phyloP scores from a whole-genome alignment of 1,284 basidiomycete species.

The Agaricales sp. region DNA sequence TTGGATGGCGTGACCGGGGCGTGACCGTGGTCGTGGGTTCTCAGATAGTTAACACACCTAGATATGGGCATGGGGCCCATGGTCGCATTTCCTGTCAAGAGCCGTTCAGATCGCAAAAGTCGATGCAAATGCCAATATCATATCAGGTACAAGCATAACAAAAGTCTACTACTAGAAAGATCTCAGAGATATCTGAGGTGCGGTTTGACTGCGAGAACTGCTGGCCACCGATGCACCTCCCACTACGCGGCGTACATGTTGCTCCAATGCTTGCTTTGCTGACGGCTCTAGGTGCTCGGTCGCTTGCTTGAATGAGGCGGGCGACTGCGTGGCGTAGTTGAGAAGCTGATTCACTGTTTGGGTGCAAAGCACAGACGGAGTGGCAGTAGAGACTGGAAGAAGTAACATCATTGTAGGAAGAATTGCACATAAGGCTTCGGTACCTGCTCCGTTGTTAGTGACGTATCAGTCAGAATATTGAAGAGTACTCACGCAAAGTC shows the following conservation, averaged over 20 bases:
- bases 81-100: no score
- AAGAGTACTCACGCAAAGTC: conserved; percentile 45
- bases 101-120: no score
- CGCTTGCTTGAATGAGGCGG: conserved; percentile 81
- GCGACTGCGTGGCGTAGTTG: conserved; percentile 64
- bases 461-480: conserved; percentile 4
- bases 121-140: no score
- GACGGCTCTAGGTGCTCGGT: conserved; percentile 58
- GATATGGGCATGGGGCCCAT: no score
- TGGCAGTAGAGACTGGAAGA: conserved; percentile 43
- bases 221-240: conserved; percentile 29
- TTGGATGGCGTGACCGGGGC: no score
- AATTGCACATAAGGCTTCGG: conserved; percentile 65
- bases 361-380: conserved; percentile 41
- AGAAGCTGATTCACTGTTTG: conserved; percentile 71
- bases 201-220: conserved; percentile 26
- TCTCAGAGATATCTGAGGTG: conserved; percentile 73
- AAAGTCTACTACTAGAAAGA: no score
- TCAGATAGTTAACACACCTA: no score
- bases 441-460: conserved; percentile 30
- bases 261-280: conserved; percentile 61
- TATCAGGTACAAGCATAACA: no score
- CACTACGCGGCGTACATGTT: conserved; percentile 69
- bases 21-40: no score
- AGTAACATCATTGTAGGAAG: conserved; percentile 74